Evolutionary conservation across 306 rosid genomes (phyloP).

Genomic region (Cajanus cajan): DNA sequence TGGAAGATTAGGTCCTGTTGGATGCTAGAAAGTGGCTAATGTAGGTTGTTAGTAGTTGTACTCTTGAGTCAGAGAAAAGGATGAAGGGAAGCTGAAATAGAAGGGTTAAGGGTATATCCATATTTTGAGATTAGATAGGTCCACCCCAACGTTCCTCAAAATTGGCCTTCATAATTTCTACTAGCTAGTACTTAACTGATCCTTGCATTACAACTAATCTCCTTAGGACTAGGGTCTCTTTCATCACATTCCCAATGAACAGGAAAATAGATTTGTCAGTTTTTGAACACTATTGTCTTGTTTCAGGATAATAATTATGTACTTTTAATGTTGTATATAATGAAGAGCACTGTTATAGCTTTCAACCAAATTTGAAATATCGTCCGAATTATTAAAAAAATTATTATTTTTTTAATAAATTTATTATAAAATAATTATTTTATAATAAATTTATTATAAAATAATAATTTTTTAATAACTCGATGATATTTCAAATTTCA

Average conservation of each 20-base stretch:
- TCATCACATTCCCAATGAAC: conserved; percentile 9
- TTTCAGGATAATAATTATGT: no score
- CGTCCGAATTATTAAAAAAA: no score
- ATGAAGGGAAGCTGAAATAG: neutral
- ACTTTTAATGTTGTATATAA: no score
- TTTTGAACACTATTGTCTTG: neutral
- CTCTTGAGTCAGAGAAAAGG: conserved; percentile 36
- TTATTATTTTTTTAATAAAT: no score
- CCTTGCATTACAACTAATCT: conserved; percentile 25
- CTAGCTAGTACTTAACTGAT: neutral
- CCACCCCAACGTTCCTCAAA: neutral
- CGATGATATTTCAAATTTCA: no score
- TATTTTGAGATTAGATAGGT: neutral
- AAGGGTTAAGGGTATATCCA: neutral
- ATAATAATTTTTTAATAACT: no score
- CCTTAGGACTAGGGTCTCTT: neutral
- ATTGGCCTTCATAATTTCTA: neutral
- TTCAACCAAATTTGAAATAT: no score
- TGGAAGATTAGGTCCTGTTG: conserved; percentile 26
- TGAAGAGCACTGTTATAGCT: no score
- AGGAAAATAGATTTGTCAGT: neutral
- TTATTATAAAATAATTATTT: no score
- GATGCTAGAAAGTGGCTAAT: conserved; percentile 31
- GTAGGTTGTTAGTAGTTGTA: conserved; percentile 26
- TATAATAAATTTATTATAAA: no score